Conservation (phyloP, 176 grass and related monocot species). For the Pontederia crassipes region DNA sequence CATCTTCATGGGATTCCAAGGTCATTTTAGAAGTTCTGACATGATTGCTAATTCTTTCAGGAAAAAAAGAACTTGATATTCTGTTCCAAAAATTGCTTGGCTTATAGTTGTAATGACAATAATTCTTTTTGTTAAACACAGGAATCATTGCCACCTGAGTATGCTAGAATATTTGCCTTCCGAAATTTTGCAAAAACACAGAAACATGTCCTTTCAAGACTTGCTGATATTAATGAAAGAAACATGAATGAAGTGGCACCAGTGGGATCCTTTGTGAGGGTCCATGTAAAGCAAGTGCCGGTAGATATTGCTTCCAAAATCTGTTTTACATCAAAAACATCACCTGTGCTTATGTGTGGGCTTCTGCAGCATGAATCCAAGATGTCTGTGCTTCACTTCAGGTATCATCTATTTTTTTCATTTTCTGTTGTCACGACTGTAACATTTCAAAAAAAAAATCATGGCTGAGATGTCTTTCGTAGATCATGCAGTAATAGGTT, state of each 20-base stretch:
- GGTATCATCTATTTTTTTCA: slow-evolving; percentile 31
- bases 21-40: slow-evolving; percentile 18
- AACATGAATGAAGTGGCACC: no score
- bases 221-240: slow-evolving; percentile 16
- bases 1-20: slow-evolving; percentile 92
- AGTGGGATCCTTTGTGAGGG: no score
- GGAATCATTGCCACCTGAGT: slow-evolving; percentile 87
- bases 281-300: no score
- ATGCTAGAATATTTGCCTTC: slow-evolving; percentile 92
- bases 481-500: no score
- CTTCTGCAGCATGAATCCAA: slow-evolving; percentile 80
- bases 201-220: slow-evolving; percentile 65
- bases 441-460: slow-evolving; percentile 10
- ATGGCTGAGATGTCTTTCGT: no score
- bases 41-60: neutral
- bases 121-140: slow-evolving; percentile 28
- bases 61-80: neutral
- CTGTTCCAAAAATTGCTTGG: neutral
- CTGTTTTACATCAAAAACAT: no score
- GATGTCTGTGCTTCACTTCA: slow-evolving; percentile 93
- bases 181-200: slow-evolving; percentile 79
- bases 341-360: slow-evolving; percentile 8
- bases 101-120: slow-evolving; percentile 1
- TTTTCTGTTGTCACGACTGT: no score
- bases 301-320: no score